phyloP scores from a whole-genome alignment of 192 early-diverging fungal species.

The Bifiguratus adelaidae region DNA sequence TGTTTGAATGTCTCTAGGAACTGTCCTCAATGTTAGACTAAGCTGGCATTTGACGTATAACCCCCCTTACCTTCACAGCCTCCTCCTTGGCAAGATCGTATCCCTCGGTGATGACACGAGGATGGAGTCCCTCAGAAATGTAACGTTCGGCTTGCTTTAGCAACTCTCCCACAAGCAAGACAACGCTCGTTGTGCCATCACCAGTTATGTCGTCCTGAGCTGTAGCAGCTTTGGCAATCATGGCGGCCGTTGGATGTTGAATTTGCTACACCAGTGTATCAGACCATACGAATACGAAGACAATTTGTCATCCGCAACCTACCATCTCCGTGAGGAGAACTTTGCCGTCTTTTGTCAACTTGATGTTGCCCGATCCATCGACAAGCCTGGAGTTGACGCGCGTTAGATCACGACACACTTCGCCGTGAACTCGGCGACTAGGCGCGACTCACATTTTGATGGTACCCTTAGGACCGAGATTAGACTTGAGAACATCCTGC shows the following conservation, averaged over 20 bases:
- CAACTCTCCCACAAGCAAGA: constrained; percentile 93
- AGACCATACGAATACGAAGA: too few relatives aligned
- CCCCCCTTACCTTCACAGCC: constrained; percentile 66
- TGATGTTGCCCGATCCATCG: constrained; percentile 90
- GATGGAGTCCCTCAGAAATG: constrained; percentile 95
- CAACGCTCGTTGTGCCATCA: constrained; percentile 96
- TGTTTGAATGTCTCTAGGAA: constrained; percentile 90
- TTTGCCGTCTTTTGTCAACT: constrained; percentile 98
- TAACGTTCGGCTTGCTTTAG: constrained; percentile 92
- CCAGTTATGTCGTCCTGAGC: constrained; percentile 99
- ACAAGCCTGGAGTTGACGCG: constrained; percentile 58
- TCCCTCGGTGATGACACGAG: constrained; percentile 90
- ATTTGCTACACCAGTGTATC: constrained; percentile 72
- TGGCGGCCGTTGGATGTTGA: constrained; percentile 97
- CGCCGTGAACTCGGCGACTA: not conserved
- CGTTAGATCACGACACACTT: not conserved
- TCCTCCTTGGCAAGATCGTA: constrained; percentile 97
- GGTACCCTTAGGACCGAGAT: constrained; percentile 96
- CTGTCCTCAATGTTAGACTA: too few relatives aligned
- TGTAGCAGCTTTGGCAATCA: constrained; percentile 98
- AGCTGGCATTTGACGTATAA: too few relatives aligned
- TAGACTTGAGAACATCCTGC: constrained; percentile 91
- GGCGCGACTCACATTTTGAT: constrained; percentile 77
- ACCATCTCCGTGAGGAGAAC: constrained; percentile 98
- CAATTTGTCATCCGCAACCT: constrained; percentile 6